A percentile compares a stretch with the other conserved stretches of the same genome.
Evolutionary conservation across 148 eudicot genomes (phyloP).

Genomic region (Diospyros kaki): DNA sequence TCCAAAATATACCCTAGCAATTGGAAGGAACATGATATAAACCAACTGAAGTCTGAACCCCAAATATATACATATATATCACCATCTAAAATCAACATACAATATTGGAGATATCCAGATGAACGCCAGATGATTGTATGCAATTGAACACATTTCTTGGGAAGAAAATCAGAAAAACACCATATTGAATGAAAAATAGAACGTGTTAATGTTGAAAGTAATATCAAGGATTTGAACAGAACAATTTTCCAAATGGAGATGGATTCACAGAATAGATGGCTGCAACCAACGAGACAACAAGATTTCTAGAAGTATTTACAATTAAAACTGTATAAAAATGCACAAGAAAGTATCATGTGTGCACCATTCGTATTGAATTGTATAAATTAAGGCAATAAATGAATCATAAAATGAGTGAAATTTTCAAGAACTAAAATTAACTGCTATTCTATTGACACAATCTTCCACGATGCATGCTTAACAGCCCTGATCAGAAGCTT

Average conservation of each 20-base stretch:
- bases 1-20: slow-evolving; percentile 84
- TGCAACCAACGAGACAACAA: neutral
- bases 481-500: neutral
- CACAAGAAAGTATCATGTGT: neutral
- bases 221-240: neutral
- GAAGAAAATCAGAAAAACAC: no score
- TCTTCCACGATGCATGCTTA: neutral
- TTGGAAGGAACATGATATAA: neutral
- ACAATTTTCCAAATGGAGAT: neutral
- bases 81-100: slow-evolving; percentile 1
- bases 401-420: neutral
- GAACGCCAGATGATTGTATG: neutral
- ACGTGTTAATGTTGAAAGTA: neutral
- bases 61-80: neutral
- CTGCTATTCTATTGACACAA: neutral
- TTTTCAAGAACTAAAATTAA: neutral
- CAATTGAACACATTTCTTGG: no score
- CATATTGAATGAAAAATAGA: neutral
- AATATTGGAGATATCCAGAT: neutral
- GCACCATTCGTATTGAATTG: neutral
- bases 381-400: neutral
- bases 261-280: neutral
- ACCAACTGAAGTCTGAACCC: neutral
- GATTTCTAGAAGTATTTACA: neutral
- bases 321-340: neutral